A percentile compares a stretch with the other conserved stretches of the same genome.
Conservation (phyloP, 306 rosid genomes). For the Castanea mollissima region DNA sequence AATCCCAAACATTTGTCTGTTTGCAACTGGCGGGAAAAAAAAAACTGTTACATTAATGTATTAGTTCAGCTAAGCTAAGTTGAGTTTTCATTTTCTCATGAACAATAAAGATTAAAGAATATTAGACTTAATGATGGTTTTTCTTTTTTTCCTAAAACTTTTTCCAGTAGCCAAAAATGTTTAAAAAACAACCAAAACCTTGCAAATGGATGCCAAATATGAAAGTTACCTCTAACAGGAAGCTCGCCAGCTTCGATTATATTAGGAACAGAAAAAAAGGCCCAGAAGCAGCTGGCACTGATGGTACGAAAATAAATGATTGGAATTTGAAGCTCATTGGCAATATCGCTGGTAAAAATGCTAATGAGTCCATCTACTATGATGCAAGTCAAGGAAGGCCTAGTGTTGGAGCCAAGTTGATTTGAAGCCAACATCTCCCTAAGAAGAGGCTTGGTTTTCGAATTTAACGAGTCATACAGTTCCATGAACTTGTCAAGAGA, state of each 20-base stretch:
- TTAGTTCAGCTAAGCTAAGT: too few species aligned
- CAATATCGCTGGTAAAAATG: conserved; percentile 24
- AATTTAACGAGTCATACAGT: background rate
- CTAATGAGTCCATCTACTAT: conserved; percentile 41
- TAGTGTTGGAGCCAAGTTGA: too few species aligned
- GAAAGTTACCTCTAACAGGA: conserved; percentile 41
- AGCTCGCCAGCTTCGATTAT: conserved; percentile 31
- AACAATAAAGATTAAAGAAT: too few species aligned
- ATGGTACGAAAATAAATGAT: conserved; percentile 34
- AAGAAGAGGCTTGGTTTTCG: conserved; percentile 20
- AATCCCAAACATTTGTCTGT: too few species aligned
- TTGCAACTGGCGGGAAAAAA: too few species aligned
- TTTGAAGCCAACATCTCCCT: conserved; percentile 10
- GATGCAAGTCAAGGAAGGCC: conserved; percentile 18
- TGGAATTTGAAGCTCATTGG: conserved; percentile 25
- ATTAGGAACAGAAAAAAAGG: conserved; percentile 28
- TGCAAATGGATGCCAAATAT: too few species aligned
- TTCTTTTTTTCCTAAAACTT: too few species aligned
- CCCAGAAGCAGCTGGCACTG: conserved; percentile 42
- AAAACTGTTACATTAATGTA: too few species aligned
- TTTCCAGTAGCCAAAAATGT: too few species aligned
- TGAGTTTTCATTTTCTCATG: too few species aligned
- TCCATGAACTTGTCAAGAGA: background rate
- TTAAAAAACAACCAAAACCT: too few species aligned
- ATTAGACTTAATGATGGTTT: too few species aligned